Evolutionary conservation across 2,329 filamentous ascomycete genomes (phyloP), one percentile per base, ranked within the genome.

Genomic region (Apiospora kogelbergensis): DNA sequence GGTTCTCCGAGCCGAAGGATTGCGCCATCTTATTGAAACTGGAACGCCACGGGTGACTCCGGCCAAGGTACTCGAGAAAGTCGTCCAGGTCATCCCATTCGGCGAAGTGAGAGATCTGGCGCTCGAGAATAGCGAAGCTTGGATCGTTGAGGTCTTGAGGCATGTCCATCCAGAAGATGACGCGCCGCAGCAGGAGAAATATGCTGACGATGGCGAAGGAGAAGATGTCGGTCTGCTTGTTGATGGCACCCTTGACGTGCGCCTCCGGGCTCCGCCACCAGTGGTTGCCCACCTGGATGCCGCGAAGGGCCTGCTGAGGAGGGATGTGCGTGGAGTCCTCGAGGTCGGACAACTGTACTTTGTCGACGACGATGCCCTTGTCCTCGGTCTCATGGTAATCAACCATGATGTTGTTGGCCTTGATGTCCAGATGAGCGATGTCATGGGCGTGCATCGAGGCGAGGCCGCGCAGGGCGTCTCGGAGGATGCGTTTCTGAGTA

Each of bases 31-130:
- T 76, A 64, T 78, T 74, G 57, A 84, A 78, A 42, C 81, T 75
- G 42, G 79, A 68, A 40, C 75, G 74, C 78, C 79, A 84, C 22
- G 79, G 80, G 70, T 79, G 82, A 26, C 80, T 74, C 7, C 74
- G 74, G 37, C 80, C 81, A 63, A 85, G 78, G 72, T 82, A 79
- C 64, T 79, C 76, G 45, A 85, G 72, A 68, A 85, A 77, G 24
- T 76, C 79, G 44, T 79, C 75, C 46, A 84, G 77, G 46, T 80
- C 78, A 5, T 83, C 74, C 74, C 77, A 75, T 70, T 85, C 80
- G 53, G 79, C 80, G 73, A 85, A 85, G 72, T 82, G 83, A 3
- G 83, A 86, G 17, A 85, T 78, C 71, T 85, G 83, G 26, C 81
- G 80, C 70, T 82, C 79, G 46, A 85, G 73, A 44, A 85, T 80